Base-by-base conservation (phyloP, 768 basidiomycete genomes). In the Kwoniella sp. region DNA sequence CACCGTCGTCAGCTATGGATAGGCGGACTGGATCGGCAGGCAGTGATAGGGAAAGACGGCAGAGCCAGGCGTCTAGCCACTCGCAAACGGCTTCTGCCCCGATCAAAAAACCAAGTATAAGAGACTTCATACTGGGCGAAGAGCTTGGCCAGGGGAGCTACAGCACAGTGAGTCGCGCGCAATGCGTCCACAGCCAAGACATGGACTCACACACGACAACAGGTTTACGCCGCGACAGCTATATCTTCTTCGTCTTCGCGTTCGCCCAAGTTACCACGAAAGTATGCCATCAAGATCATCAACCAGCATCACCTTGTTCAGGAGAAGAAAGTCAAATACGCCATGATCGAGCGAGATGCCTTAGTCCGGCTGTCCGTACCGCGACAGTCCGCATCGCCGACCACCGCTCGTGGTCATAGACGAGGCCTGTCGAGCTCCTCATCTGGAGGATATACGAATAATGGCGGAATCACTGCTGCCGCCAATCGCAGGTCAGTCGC, bases 221-320 rank as follows among this genome's bases (percentile, higher is more conserved):
- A 65, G 58, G 59, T 69, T 25, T 54, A 59, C 27, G 52, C 62
- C 3, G 38, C 51, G 12, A 45, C 49, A 8, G 37, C 57, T 12
- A 32, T 54, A 19, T 45, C 29, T 26, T 50, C 60, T 38, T 60
- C 56, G 17, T 59, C 49, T 41, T 59, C 47, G 46, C 57, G 22
- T 46, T 69, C 51, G 8, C 60, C 51, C 14, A 46, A 42, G 40
- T 49, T 50, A 3, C 60, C 60, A 37, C 45, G 58, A 19, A 54
- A 63, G 33, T 76, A 70, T 47, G 74, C 74, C 28, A 67, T 76
- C 64, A 76, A 76, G 37, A 74, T 76, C 53, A 71, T 76, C 57
- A 71, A 74, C 44, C 73, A 76, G 49, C 65, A 66, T 31, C 74
- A 76, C 32, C 68, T 76, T 20, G 59, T 74, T 19, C 63, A 66